A percentile compares a stretch with the other conserved stretches of the same genome.
Conservation (phyloP, 148 eudicot genomes). For the Rhododendron henanense region DNA sequence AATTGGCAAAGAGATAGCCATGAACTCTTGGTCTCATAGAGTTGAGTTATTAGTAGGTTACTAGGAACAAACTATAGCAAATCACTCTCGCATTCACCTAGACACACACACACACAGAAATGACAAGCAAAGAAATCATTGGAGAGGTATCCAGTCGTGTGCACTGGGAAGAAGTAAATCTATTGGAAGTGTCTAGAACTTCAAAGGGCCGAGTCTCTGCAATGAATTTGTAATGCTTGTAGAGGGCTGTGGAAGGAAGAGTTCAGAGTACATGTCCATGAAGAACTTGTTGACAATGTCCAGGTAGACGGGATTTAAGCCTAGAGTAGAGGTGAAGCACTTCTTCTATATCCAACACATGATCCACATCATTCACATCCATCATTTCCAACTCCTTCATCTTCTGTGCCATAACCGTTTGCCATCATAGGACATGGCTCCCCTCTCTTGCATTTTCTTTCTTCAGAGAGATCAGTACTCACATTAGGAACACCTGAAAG, state of each 20-base stretch:
- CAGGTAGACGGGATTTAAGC: constrained; percentile 66
- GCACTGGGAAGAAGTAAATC: background rate
- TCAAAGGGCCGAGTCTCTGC: constrained; percentile 36
- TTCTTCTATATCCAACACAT: constrained; percentile 79
- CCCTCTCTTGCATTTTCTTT: no score
- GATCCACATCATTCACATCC: constrained; percentile 61
- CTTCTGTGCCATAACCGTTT: constrained; percentile 32
- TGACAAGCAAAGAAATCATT: background rate
- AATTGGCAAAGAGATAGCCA: background rate
- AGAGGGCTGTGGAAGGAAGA: constrained; percentile 37
- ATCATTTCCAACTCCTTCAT: constrained; percentile 79
- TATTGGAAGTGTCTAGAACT: background rate
- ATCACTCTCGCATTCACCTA: background rate
- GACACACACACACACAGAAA: background rate
- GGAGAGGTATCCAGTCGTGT: background rate
- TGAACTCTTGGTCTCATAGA: background rate
- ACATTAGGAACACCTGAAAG: no score
- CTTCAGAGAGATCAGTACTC: no score
- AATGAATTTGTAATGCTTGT: constrained; percentile 28
- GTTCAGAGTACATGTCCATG: constrained; percentile 72
- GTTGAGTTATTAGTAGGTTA: background rate
- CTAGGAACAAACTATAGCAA: background rate
- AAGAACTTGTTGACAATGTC: constrained; percentile 81
- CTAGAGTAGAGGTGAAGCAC: constrained; percentile 76
- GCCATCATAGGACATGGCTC: no score